Evolutionary conservation across 352 stramenopile species (phyloP).

Genomic region (Globisporangium carolinianum): DNA sequence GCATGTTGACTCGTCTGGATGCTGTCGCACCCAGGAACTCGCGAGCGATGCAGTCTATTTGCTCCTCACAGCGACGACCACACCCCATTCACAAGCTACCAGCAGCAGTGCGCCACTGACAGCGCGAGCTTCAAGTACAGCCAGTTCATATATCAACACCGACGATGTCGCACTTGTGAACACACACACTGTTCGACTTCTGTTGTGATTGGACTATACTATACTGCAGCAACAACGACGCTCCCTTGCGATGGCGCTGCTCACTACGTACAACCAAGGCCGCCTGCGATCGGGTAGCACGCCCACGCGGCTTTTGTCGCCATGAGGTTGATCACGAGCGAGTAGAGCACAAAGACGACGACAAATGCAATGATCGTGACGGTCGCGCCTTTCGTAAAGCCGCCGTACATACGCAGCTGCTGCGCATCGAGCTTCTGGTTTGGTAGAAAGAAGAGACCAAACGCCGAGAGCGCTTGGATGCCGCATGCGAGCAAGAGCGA

Average conservation of each 20-base stretch:
- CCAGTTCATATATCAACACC: too few species aligned
- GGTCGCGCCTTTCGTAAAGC: constrained; percentile 42
- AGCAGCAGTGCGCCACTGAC: too few species aligned
- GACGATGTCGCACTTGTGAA: too few species aligned
- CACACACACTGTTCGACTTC: too few species aligned
- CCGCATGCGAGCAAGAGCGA: constrained; percentile 33
- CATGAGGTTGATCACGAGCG: constrained; percentile 27
- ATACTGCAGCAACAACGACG: too few species aligned
- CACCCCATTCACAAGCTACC: too few species aligned
- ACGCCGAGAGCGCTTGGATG: constrained; percentile 27
- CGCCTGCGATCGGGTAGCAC: constrained; percentile 26
- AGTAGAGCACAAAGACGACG: constrained; percentile 29
- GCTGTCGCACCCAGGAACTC: too few species aligned
- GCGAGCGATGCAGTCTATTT: too few species aligned
- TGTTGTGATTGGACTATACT: too few species aligned
- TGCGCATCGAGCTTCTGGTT: constrained; percentile 50
- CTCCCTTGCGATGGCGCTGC: constrained; percentile 2
- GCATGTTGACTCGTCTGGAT: too few species aligned
- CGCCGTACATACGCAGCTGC: constrained; percentile 45
- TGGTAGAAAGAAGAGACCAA: constrained; percentile 34
- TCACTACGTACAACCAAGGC: constrained; percentile 20
- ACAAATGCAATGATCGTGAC: constrained; percentile 26
- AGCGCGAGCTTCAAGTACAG: too few species aligned
- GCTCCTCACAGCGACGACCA: too few species aligned
- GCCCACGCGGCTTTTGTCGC: constrained; percentile 17